A percentile compares a stretch with the other conserved stretches of the same genome.
Evolutionary conservation across 495 filamentous ascomycete genomes (phyloP).

Genomic region (Podospora bellae-mahoneyi): DNA sequence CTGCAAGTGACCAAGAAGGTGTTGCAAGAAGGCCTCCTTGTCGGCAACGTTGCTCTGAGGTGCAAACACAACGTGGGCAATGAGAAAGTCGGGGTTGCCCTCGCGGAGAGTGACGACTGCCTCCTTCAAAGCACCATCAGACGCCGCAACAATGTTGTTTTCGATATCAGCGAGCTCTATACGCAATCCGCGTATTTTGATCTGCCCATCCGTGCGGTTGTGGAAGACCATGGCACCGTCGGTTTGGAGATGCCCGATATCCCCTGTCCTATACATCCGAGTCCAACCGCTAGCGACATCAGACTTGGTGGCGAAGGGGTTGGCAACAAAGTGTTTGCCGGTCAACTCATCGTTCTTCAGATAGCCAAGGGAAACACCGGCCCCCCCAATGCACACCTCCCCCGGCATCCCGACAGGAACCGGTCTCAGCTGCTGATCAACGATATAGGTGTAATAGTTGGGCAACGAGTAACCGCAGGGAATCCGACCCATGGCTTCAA

Average conservation of each 20-base stretch:
- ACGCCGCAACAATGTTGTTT: slow-evolving; percentile 27
- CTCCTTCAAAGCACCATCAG: slow-evolving; percentile 28
- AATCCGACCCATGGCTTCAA: no score
- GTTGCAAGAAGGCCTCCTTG: slow-evolving; percentile 2
- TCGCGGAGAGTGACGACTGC: slow-evolving; percentile 35
- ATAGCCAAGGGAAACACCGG: slow-evolving; percentile 39
- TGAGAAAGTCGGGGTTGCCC: slow-evolving; percentile 27
- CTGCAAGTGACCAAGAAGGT: slow-evolving; percentile 23
- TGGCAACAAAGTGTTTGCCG: slow-evolving; percentile 32
- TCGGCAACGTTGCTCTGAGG: neutral
- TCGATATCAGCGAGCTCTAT: slow-evolving; percentile 54
- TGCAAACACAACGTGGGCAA: slow-evolving; percentile 36
- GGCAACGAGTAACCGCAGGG: no score
- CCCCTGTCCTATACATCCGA: slow-evolving; percentile 42
- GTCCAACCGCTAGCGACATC: slow-evolving; percentile 26
- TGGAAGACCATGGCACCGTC: slow-evolving; percentile 42
- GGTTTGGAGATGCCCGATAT: slow-evolving; percentile 31
- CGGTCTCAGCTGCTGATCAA: slow-evolving; percentile 35
- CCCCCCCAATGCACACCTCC: slow-evolving; percentile 43
- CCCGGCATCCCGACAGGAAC: slow-evolving; percentile 27
- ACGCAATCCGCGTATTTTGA: slow-evolving; percentile 53
- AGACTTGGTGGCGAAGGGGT: slow-evolving; percentile 23
- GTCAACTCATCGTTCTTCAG: slow-evolving; percentile 39
- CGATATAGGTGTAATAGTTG: slow-evolving; percentile 45
- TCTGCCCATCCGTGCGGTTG: slow-evolving; percentile 44